Base-by-base conservation (phyloP, 768 basidiomycete genomes). In the Lentinus tigrinus region DNA sequence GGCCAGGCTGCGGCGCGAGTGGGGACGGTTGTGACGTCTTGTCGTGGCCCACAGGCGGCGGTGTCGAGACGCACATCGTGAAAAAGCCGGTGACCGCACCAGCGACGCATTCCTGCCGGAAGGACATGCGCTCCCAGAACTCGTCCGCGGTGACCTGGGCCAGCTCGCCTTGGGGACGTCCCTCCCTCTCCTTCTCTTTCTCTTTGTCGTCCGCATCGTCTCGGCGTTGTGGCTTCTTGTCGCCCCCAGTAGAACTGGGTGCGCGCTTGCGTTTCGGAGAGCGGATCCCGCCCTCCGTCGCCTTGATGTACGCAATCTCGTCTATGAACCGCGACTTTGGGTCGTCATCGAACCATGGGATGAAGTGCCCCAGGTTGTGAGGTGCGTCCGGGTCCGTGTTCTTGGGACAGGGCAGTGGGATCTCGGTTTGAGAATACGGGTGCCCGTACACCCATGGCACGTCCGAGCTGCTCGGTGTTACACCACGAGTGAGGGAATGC, bases 111-210 rank as follows among this genome's bases (percentile, higher is more conserved):
- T 99, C 97, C 69, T 98, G 96, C 26, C 97, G 82, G 72, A 91
- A 96, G 39, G 88, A 93, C 89, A 99, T 95, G 16, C 94, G 83
- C 73, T 97, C 95, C 95, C 96, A 99, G 72, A 95, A 99, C 68
- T 97, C 95, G 39, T 88, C 88, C 38, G 82, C 65, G 0, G 75
- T 73, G 48, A 92, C 87, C 60, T 76, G 81, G 16, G 69, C 75
- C 52, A 92, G 75, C 65, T 87, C 84, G 47, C 82, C 85, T 52
- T 67, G 48, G 58, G 57, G 28, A 14, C 39, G 54, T 54, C 69
- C 58, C 52, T 71, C 69, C 62, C 65, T 62, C 19, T 72, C 67
- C 63, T 71, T 57, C 3, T 67, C 68, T 44, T 56, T 59, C 1
- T 69, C 74, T 40, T 64, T 54, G 28, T 36, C 31, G 3, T 31